Conservation (phyloP, 2,329 filamentous ascomycete genomes). For the Colletotrichum destructivum region DNA sequence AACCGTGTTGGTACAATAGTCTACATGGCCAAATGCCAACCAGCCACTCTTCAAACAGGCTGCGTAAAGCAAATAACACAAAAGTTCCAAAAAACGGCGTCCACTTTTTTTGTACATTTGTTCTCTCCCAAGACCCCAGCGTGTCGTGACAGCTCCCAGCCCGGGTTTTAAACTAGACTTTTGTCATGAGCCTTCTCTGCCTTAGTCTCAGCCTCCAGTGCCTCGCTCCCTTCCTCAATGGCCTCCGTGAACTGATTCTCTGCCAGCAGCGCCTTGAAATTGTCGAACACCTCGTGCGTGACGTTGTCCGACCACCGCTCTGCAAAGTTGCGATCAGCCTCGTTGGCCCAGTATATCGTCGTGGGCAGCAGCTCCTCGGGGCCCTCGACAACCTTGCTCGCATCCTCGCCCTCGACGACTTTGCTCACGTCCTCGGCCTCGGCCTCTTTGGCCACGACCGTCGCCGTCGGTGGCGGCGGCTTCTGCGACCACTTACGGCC, state of each 20-base stretch:
- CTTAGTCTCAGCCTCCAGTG: slow-evolving; percentile 9
- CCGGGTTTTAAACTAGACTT: not conserved
- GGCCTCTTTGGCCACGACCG: not conserved
- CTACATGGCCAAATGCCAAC: slow-evolving; percentile 36
- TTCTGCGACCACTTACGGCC: slow-evolving; percentile 37
- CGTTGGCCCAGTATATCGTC: slow-evolving; percentile 67
- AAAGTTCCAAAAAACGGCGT: slow-evolving; percentile 19
- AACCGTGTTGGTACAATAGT: slow-evolving; percentile 43
- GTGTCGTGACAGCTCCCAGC: not conserved
- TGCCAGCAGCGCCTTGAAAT: slow-evolving; percentile 8
- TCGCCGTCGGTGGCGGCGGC: slow-evolving; percentile 1
- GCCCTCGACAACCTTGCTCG: not conserved
- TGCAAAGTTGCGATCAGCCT: slow-evolving; percentile 63
- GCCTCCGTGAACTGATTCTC: slow-evolving; percentile 18
- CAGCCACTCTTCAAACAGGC: slow-evolving; percentile 12
- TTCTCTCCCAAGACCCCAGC: not conserved
- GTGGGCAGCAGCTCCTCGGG: slow-evolving; percentile 55
- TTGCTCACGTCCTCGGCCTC: slow-evolving; percentile 32
- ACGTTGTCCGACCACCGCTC: slow-evolving; percentile 68
- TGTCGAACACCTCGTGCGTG: slow-evolving; percentile 59
- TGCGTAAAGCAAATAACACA: slow-evolving; percentile 13
- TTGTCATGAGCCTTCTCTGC: not conserved
- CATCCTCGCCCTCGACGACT: too few relatives aligned
- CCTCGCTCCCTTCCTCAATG: not conserved
- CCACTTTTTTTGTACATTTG: slow-evolving; percentile 32